A percentile compares a stretch with the other conserved stretches of the same genome.
These are phyloP conservation scores for Ilex aquifolium DNA, from an alignment of 257 asterid genomes.

Conservation along the genomic window DNA sequence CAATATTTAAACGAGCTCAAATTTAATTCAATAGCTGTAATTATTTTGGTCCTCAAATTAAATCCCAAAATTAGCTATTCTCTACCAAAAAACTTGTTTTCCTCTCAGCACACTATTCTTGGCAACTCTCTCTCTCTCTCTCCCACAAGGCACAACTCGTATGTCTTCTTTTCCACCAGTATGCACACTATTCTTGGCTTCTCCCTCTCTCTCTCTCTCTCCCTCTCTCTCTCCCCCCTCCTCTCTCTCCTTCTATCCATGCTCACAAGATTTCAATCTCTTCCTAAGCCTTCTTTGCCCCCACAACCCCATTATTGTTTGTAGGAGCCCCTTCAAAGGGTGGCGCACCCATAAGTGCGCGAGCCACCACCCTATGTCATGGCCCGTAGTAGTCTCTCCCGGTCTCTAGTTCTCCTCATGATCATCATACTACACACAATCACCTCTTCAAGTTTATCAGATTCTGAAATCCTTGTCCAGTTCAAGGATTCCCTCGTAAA, in stretches of 20 bases:
- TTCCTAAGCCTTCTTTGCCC: constrained; percentile 7
- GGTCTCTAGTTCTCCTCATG: background rate
- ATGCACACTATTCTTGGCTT: background rate
- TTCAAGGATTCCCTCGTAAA: too few relatives aligned
- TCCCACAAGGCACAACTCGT: background rate
- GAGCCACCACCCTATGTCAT: constrained; percentile 19
- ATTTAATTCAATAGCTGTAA: too few relatives aligned
- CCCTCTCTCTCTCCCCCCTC: background rate
- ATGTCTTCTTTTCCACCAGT: constrained; percentile 3
- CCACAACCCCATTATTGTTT: constrained; percentile 8
- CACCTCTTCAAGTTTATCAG: constrained; percentile 19
- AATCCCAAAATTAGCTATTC: too few relatives aligned
- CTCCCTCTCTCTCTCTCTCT: background rate
- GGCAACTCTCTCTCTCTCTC: background rate
- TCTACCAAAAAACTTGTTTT: too few relatives aligned
- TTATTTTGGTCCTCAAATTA: too few relatives aligned
- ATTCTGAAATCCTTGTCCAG: constrained; percentile 11
- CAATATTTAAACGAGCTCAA: too few relatives aligned
- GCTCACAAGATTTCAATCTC: constrained; percentile 17
- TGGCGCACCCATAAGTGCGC: constrained; percentile 32
- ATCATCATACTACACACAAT: constrained; percentile 4
- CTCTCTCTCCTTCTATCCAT: constrained; percentile 9
- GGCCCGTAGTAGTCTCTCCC: background rate
- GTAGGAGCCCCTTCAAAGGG: constrained; percentile 20
- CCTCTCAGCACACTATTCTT: background rate